These are phyloP conservation scores for Ophiognomonia clavigignenti-juglandacearum DNA, from an alignment of 2,329 filamentous ascomycete species.

Conservation along the genomic window DNA sequence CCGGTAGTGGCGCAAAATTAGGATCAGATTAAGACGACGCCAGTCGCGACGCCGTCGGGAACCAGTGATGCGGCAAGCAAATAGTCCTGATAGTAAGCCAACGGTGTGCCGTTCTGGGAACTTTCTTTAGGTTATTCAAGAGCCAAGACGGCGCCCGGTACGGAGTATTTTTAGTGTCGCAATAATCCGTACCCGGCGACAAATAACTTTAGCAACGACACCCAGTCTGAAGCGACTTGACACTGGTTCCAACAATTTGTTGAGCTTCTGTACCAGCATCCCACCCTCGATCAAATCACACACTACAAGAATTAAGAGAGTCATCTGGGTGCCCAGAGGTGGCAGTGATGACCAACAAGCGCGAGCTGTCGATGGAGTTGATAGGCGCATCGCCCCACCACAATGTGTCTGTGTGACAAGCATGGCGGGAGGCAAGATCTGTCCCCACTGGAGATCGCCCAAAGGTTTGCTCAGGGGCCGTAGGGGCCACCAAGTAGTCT, in stretches of 20 bases:
- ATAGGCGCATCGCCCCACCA: neutral
- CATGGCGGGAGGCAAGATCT: constrained; percentile 10
- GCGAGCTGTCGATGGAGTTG: neutral
- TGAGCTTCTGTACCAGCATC: no score
- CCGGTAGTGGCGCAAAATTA: constrained; percentile 1
- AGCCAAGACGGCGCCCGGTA: no score
- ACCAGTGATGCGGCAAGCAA: neutral
- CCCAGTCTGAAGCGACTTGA: neutral
- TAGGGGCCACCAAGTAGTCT: constrained; percentile 11
- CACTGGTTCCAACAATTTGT: neutral
- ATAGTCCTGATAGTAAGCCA: neutral
- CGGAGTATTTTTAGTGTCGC: no score
- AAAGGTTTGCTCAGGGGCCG: constrained; percentile 10
- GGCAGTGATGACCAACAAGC: neutral
- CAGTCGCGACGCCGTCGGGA: neutral
- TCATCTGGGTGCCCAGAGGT: no score
- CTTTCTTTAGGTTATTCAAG: neutral
- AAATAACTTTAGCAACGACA: no score
- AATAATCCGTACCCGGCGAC: neutral
- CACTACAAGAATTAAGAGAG: no score
- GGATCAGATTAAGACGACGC: neutral
- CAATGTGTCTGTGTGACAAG: neutral
- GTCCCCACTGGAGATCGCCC: constrained; percentile 11
- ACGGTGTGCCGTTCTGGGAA: neutral
- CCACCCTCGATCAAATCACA: no score